Base-by-base conservation (phyloP, 257 asterid species). In the Sherardia arvensis region DNA sequence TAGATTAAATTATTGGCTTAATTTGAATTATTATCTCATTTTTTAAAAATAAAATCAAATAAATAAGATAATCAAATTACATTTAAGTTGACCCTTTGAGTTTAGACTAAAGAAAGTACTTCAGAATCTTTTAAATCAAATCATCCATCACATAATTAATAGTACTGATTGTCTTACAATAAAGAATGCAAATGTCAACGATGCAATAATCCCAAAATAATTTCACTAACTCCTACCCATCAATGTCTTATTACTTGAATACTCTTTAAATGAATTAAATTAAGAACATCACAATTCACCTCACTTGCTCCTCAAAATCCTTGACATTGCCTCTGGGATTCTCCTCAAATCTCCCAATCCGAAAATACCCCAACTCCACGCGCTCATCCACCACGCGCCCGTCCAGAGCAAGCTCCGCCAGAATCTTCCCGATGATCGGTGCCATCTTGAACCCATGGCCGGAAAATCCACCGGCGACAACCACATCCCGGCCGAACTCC, bases 371-470 rank as follows among this genome's bases (percentile, higher is more conserved):
- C 57, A 87, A 68, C 15, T 82, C 87, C 77, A 72, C 79, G 61
- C 79, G n/a, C 26, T 49, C 51, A 43, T 43, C 84, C 27, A 74
- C 72, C 17, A 65, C 81, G 36, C 36, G 64, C 59, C 87, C 96
- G 0, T 40, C 62, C 59, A 22, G 62, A 74, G 76, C 83, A 73
- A 89, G 65, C 49, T 92, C 97, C 65, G 87, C 87, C 77, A 81
- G 73, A 15, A 92, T 66, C 60, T 80, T 66, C 64, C 99, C 99
- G 55, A 91, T 80, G 66, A 80, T 72, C 47, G 98, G 98, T 56
- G 85, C 92, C 98, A 91, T 88, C 86, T 91, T 91, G 61, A 92
- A 87, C 34, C 98, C 98, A 54, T 91, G 97, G 20, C 98, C 98
- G 1, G 98, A 91, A 59, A 91, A 91, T 3, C 97, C 98, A 17